Evolutionary conservation across 2,329 filamentous ascomycete genomes (phyloP), one percentile per base, ranked within the genome.

Genomic region (Epichloe typhina): DNA sequence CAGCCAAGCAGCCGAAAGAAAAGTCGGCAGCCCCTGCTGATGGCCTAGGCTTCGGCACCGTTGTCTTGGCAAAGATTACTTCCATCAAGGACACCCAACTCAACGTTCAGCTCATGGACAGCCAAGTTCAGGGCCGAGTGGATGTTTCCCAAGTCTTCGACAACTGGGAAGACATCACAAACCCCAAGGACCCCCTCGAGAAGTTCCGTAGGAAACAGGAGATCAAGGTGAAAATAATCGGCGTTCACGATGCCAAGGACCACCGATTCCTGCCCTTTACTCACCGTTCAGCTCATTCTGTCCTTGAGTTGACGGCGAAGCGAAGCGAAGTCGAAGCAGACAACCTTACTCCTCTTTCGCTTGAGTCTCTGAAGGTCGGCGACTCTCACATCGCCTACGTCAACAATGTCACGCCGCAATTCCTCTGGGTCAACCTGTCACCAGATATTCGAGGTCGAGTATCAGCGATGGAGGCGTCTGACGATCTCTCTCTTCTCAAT

Each of bases 101-200:
- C 50, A 97, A 97, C 58, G 88, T 98, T 5, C 80, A 86, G 57
- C 75, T 97, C 47, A 84, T 88, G 42, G 88, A 94, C 61, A 65
- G 56, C 37, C 58, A 67, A 15, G 75, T 95, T 8, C 87, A 94
- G 63, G 93, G 91, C n/a, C 87, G 93, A 17, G 83, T 98, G 53
- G 91, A 96, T 62, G 80, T 93, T 5, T 94, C 93, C 1, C 88
- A 97, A 64, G 70, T 90, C 12, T 98, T 95, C 64, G 86, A 96
- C 64, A 75, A 74, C 11, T 96, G 86, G 84, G 85, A 94, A 45
- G 83, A 91, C 42, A 93, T 98, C 60, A 75, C 80, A 51, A 82
- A 96, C 62, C 79, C 83, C 52, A 95, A 91, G 66, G 74, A 81
- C 31, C 91, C 93, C 1, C 72, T 97, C n/a, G 59, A 61, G 51